Percentiles rank a stretch among this genome's conserved stretches.
These are phyloP conservation scores for Vigna unguiculata DNA, from an alignment of 306 rosid genomes.

Conservation along the genomic window DNA sequence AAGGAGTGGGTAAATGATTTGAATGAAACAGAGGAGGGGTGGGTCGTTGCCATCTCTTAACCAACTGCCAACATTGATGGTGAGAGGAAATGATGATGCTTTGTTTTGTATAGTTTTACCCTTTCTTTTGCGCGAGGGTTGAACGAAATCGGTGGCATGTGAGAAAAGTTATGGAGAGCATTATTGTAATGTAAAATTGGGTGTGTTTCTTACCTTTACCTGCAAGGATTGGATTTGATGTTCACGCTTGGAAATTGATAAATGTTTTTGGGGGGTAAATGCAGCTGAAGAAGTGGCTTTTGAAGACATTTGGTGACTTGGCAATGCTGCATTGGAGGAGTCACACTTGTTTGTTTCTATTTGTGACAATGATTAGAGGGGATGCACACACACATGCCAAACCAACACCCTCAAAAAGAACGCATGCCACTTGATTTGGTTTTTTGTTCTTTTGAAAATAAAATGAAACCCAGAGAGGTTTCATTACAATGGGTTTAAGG, in stretches of 20 bases:
- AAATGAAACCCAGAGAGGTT: too few species aligned
- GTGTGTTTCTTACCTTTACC: not conserved
- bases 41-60: not conserved
- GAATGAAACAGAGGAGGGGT: slow-evolving; percentile 5
- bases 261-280: not conserved
- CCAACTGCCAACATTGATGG: slow-evolving; percentile 22
- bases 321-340: slow-evolving; percentile 34
- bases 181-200: slow-evolving; percentile 1
- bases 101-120: not conserved
- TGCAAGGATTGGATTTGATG: slow-evolving; percentile 2
- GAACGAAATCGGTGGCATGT: slow-evolving; percentile 11
- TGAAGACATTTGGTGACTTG: slow-evolving; percentile 34
- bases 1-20: not conserved
- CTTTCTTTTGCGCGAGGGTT: not conserved
- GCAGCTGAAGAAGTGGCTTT: not conserved
- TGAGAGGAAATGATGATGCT: slow-evolving; percentile 1
- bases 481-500: too few species aligned
- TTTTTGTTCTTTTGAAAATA: too few species aligned
- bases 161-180: not conserved
- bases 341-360: slow-evolving; percentile 53
- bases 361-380: slow-evolving; percentile 61
- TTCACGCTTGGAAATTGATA: not conserved
- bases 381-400: slow-evolving; percentile 28
- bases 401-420: not conserved
- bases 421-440: slow-evolving; percentile 62